Evolutionary conservation across 495 filamentous ascomycete species (phyloP).

Genomic region (Cercophora samala): DNA sequence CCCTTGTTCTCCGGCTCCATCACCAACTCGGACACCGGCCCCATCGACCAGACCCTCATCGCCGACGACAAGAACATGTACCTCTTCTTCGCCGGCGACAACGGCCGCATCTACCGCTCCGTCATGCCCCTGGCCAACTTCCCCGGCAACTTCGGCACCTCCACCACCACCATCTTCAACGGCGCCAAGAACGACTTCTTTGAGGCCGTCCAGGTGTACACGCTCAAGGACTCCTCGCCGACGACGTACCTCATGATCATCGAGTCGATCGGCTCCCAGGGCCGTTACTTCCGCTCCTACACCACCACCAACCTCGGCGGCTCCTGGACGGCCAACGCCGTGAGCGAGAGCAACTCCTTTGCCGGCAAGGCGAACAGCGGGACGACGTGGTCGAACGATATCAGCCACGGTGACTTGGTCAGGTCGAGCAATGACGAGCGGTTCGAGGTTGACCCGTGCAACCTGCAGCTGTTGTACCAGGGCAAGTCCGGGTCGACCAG

Average conservation of each 20-base stretch:
- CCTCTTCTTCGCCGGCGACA: constrained; percentile 63
- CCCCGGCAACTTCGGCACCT: constrained; percentile 55
- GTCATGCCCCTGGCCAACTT: constrained; percentile 58
- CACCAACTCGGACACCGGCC: constrained; percentile 45
- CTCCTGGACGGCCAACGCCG: constrained; percentile 52
- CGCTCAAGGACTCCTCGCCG: constrained; percentile 46
- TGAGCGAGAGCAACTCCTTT: constrained; percentile 52
- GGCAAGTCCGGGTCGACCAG: constrained; percentile 39
- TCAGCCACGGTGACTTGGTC: constrained; percentile 60
- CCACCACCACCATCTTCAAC: constrained; percentile 46
- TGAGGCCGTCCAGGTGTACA: constrained; percentile 64
- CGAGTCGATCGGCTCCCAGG: constrained; percentile 54
- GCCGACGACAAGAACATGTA: constrained; percentile 57
- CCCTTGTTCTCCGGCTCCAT: constrained; percentile 56
- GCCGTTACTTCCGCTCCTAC: constrained; percentile 64
- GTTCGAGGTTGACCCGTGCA: constrained; percentile 55
- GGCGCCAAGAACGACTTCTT: constrained; percentile 56
- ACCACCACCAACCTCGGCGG: constrained; percentile 53
- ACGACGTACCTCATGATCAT: constrained; percentile 62
- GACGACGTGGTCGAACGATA: constrained; percentile 61
- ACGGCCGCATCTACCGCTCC: constrained; percentile 61
- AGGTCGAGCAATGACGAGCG: constrained; percentile 55
- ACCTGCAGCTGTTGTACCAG: constrained; percentile 59
- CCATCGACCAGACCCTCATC: constrained; percentile 61
- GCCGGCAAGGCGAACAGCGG: constrained; percentile 61